Evolutionary conservation across 768 basidiomycete species (phyloP), one percentile per base, ranked within the genome.

Genomic region (Hygrocybe punicea): DNA sequence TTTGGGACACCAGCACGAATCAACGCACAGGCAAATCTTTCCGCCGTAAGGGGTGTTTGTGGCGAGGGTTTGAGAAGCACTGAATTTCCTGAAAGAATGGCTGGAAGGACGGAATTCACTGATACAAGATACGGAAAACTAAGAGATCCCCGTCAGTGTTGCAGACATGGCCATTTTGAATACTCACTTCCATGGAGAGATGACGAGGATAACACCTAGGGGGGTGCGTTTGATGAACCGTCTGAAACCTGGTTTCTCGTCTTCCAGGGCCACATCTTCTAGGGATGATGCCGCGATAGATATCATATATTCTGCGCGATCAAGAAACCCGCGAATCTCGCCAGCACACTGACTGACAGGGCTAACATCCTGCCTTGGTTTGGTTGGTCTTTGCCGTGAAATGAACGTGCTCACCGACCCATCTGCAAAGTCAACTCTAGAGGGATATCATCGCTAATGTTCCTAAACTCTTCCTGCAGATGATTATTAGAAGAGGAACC

Each of bases 1-100:
- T 78, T 61, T 0, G 95, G 94, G 0, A 97, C 82, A 10, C 93
- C 93, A 0, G 93, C 93, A 2, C 76, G 73, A n/a, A 72, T 72
- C 34, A 93, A 79, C 0, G 90, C 87, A 13, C 76, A 67, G 1
- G 82, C 80, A 60, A 98, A 82, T 4, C 91, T 83, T 67, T 97
- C 93, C 3, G 89, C 94, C 0, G 86, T 84, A 45, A 93, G 76
- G 4, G 97, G 96, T 0, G 95, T 98, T 67, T 99, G 97, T 0
- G 97, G 97, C 1, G 94, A 96, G 0, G 97, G 96, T 70, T 98
- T 99, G 67, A 98, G 76, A 45, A 99, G 69, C 10, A 98, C 90
- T 0, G 91, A 73, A 69, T 99, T 98, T 29, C 97, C 91, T 5
- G 95, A 85, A 25, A 98, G 76, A 60, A 99, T 76, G 1, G 93